phyloP scores from a whole-genome alignment of 164 flowering plant species.

The Malania oleifera region DNA sequence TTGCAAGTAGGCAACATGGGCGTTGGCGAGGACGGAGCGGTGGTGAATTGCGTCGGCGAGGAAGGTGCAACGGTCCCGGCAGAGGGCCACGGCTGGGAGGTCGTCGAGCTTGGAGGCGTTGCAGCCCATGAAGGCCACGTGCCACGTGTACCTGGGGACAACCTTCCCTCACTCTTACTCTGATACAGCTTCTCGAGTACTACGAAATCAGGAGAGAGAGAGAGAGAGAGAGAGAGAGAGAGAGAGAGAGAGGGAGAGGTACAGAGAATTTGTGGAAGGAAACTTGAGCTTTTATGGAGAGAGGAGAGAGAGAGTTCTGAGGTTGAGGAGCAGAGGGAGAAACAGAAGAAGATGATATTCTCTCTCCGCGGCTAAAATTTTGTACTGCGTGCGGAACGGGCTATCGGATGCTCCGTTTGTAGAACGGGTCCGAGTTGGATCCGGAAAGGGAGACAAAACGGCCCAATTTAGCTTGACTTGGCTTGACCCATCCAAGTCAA shows the following conservation, averaged over 20 bases:
- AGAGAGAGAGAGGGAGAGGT: constrained; percentile 1
- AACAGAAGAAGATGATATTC: too few relatives aligned
- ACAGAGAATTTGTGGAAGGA: too few relatives aligned
- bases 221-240: not conserved
- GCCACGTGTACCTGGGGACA: not conserved
- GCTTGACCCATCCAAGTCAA: too few relatives aligned
- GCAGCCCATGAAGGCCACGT: constrained; percentile 42
- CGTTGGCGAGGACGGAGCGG: constrained; percentile 31
- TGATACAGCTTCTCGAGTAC: not conserved
- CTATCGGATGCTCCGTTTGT: too few relatives aligned
- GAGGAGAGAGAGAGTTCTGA: too few relatives aligned
- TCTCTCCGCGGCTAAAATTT: too few relatives aligned
- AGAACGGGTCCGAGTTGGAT: too few relatives aligned
- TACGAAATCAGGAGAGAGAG: not conserved
- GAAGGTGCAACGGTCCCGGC: constrained; percentile 46
- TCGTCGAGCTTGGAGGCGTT: constrained; percentile 40
- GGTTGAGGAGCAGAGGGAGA: too few relatives aligned
- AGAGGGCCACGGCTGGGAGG: constrained; percentile 44
- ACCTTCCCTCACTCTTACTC: not conserved
- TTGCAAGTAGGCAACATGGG: constrained; percentile 33
- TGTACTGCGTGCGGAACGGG: too few relatives aligned
- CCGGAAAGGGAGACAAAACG: too few relatives aligned
- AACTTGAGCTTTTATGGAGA: too few relatives aligned
- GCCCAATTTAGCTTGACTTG: too few relatives aligned
- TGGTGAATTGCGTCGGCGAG: constrained; percentile 38